Conservation (phyloP, 345 rosid genomes). For the Ceriops tagal region DNA sequence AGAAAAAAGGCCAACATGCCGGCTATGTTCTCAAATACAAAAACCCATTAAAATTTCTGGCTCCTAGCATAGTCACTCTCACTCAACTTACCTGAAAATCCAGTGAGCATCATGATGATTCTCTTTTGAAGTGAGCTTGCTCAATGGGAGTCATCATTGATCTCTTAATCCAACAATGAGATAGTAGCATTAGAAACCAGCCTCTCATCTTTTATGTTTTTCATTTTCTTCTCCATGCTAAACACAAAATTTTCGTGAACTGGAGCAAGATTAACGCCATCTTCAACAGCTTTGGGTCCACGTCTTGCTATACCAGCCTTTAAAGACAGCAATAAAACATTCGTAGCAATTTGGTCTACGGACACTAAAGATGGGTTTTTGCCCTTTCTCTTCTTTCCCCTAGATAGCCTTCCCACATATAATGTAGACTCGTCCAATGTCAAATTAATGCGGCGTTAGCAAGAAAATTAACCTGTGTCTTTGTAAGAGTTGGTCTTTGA, state of each 20-base stretch:
- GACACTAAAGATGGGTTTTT: conserved; percentile 65
- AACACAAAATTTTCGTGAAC: conserved; percentile 42
- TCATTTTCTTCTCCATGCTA: conserved; percentile 12
- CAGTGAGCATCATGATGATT: not conserved
- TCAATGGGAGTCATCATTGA: not conserved
- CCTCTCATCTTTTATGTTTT: not conserved
- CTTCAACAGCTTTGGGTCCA: conserved; percentile 36
- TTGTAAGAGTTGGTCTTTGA: too few relatives aligned
- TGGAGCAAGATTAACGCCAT: conserved; percentile 36
- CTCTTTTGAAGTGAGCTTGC: not conserved
- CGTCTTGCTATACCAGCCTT: conserved; percentile 61
- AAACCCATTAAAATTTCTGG: conserved; percentile 84
- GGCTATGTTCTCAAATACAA: conserved; percentile 82
- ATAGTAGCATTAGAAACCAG: not conserved
- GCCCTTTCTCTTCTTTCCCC: conserved; percentile 63
- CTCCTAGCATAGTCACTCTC: conserved; percentile 53
- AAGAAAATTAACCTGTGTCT: too few relatives aligned
- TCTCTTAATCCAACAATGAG: too few relatives aligned
- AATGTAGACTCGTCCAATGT: conserved; percentile 52
- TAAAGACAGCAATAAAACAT: conserved; percentile 64
- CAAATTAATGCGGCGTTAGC: too few relatives aligned
- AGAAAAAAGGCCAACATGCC: conserved; percentile 70
- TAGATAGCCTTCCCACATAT: conserved; percentile 60
- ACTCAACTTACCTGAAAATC: not conserved
- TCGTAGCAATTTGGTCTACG: conserved; percentile 62